Conservation (phyloP, 2,329 filamentous ascomycete genomes). For the Diatrype stigma region DNA sequence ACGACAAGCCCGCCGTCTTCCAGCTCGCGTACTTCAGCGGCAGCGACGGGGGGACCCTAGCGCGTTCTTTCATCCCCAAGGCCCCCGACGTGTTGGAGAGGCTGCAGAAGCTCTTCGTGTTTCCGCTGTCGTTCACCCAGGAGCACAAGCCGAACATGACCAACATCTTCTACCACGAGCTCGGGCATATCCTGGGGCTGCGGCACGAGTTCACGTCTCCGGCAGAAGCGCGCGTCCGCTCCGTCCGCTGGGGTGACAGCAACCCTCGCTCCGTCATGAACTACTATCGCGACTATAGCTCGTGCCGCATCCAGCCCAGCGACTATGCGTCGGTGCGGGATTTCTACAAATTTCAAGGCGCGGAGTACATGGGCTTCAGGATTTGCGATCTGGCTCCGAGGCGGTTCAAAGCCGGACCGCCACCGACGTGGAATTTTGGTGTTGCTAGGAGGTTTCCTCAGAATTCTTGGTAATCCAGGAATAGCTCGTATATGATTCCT, state of each 20-base stretch:
- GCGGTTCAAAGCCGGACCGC: no score
- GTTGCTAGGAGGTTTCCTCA: no score
- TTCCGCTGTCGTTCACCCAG: neutral
- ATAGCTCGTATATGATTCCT: no score
- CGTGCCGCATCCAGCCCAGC: neutral
- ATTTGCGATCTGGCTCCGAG: neutral
- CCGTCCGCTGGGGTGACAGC: neutral
- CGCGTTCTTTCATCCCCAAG: no score
- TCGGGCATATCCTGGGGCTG: slow-evolving; percentile 7
- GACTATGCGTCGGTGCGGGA: neutral
- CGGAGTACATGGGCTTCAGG: neutral
- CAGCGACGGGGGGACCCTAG: neutral
- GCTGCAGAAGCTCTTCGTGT: neutral
- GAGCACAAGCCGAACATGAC: neutral
- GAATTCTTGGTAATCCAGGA: no score
- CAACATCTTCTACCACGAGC: slow-evolving; percentile 8
- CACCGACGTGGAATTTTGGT: no score
- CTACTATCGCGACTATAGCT: neutral
- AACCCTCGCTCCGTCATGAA: slow-evolving; percentile 4
- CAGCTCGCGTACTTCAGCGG: neutral
- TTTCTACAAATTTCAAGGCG: neutral
- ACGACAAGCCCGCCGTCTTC: slow-evolving; percentile 2
- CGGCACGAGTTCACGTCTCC: slow-evolving; percentile 3
- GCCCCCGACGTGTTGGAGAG: neutral
- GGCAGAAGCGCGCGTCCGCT: neutral